Evolutionary conservation across 2,329 filamentous ascomycete genomes (phyloP).

Genomic region (Periconia sp.): DNA sequence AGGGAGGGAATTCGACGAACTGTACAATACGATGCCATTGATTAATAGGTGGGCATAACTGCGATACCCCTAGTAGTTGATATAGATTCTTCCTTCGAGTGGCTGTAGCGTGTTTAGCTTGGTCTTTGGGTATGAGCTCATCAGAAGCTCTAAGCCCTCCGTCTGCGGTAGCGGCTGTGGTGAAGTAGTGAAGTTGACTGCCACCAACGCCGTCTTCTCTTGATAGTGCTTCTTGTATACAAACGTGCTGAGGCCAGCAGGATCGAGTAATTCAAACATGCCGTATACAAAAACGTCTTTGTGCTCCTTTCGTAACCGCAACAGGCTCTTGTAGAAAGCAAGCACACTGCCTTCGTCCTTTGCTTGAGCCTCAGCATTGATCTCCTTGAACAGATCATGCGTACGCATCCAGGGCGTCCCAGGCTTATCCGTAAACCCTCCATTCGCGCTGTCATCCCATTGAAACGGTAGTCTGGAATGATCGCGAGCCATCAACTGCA

Average conservation of each 20-base stretch:
- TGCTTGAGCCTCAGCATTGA: conserved; percentile 65
- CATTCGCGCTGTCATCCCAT: conserved; percentile 67
- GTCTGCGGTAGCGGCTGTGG: conserved; percentile 14
- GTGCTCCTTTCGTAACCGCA: conserved; percentile 66
- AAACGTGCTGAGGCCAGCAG: conserved; percentile 61
- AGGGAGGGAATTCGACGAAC: conserved; percentile 76
- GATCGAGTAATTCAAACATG: conserved; percentile 62
- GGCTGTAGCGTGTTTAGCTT: conserved; percentile 32
- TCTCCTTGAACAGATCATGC: conserved; percentile 65
- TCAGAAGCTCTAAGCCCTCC: conserved; percentile 48
- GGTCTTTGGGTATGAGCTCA: conserved; percentile 46
- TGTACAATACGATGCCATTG: conserved; percentile 68
- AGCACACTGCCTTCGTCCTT: conserved; percentile 60
- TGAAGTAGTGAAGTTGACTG: conserved; percentile 47
- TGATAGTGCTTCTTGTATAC: conserved; percentile 49
- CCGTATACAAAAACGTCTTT: conserved; percentile 72
- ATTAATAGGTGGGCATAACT: conserved; percentile 58
- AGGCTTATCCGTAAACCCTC: conserved; percentile 70
- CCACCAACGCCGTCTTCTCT: conserved; percentile 40
- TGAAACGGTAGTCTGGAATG: conserved; percentile 76
- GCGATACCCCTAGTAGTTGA: conserved; percentile 31
- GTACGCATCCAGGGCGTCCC: conserved; percentile 73
- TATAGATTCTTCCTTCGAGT: conserved; percentile 46
- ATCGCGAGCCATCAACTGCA: conserved; percentile 68
- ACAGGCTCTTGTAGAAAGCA: conserved; percentile 65